phyloP scores from a whole-genome alignment of 192 early-diverging fungal species.

The Umbelopsis sp. region DNA sequence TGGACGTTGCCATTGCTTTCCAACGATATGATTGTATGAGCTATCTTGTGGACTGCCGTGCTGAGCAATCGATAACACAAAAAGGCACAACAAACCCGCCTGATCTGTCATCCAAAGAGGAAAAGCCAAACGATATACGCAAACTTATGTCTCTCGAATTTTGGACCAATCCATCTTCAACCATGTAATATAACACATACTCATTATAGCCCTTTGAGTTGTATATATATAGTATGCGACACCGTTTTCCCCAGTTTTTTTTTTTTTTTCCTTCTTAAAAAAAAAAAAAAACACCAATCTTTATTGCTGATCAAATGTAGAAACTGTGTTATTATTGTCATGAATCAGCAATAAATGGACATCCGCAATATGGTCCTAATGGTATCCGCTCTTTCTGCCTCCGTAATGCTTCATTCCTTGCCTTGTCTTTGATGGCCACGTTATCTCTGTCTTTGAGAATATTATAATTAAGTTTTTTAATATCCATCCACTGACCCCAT shows the following conservation, averaged over 20 bases:
- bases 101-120: not conserved
- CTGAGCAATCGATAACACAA: not conserved
- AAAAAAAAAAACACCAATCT: not conserved
- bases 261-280: not conserved
- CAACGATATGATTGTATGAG: slow-evolving; percentile 1
- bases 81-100: not conserved
- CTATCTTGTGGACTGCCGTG: not conserved
- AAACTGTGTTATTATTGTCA: not conserved
- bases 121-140: not conserved
- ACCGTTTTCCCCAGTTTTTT: too few relatives aligned
- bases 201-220: not conserved
- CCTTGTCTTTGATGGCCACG: slow-evolving; percentile 4
- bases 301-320: not conserved
- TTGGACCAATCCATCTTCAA: not conserved
- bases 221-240: not conserved
- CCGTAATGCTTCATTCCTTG: not conserved
- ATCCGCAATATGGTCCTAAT: slow-evolving; percentile 16
- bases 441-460: not conserved
- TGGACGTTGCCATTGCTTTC: slow-evolving; percentile 3
- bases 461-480: not conserved
- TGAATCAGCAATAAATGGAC: not conserved
- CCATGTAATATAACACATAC: slow-evolving; percentile 14
- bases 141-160: slow-evolving; percentile 11
- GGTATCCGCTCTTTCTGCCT: not conserved
- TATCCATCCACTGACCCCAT: not conserved